Conservation (phyloP, 179 eudicot genomes). For the Heliamphora pulchella region DNA sequence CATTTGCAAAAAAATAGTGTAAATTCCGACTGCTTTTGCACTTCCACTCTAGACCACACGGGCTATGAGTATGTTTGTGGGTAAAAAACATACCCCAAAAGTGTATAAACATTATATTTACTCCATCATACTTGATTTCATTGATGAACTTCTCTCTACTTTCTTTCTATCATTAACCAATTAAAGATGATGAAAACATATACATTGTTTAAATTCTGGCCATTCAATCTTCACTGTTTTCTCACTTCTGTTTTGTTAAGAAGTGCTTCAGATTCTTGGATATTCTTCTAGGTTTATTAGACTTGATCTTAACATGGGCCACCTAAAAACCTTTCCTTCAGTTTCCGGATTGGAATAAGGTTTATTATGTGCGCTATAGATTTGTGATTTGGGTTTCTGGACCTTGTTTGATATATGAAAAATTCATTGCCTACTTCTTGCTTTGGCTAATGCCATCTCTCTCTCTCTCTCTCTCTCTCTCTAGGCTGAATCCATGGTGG, state of each 20-base stretch:
- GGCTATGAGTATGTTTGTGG: too few relatives aligned
- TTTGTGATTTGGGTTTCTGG: not conserved
- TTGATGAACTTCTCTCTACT: not conserved
- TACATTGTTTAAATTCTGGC: not conserved
- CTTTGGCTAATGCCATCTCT: not conserved
- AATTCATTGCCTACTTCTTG: not conserved
- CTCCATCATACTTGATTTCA: not conserved
- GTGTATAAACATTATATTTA: not conserved
- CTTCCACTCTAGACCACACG: too few relatives aligned
- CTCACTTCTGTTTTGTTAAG: not conserved
- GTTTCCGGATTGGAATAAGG: too few relatives aligned
- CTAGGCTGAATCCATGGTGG: slow-evolving; percentile 92
- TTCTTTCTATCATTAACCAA: too few relatives aligned
- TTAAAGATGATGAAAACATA: not conserved
- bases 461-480: slow-evolving; percentile 11
- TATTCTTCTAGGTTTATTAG: not conserved
- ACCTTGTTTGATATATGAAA: not conserved
- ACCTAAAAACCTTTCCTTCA: not conserved
- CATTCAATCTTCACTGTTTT: not conserved
- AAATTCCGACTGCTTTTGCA: too few relatives aligned
- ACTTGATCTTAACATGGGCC: not conserved
- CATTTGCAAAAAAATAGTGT: too few relatives aligned
- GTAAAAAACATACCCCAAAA: too few relatives aligned
- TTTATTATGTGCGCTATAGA: not conserved
- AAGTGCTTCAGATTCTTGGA: not conserved